These are phyloP conservation scores for Fonsecaea multimorphosa DNA, from an alignment of 2,329 filamentous ascomycete genomes.

Conservation along the genomic window DNA sequence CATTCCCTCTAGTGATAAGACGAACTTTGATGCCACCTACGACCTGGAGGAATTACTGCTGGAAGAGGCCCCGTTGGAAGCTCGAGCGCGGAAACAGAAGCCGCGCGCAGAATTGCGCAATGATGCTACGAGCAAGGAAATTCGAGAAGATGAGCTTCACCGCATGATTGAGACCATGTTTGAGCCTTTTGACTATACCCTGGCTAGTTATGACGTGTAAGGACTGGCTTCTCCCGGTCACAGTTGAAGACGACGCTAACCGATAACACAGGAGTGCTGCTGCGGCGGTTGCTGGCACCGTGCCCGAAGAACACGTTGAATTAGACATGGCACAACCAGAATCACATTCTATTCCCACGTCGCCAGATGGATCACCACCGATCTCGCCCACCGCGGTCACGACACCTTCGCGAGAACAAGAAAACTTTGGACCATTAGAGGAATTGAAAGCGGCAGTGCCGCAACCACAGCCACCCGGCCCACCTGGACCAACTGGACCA, in stretches of 20 bases:
- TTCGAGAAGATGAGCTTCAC: constrained; percentile 91
- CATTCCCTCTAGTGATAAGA: constrained; percentile 92
- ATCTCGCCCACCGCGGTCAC: constrained; percentile 33
- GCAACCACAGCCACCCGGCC: constrained; percentile 13
- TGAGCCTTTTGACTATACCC: constrained; percentile 92
- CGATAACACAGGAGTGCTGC: constrained; percentile 41
- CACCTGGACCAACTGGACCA: not conserved
- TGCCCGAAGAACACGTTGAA: constrained; percentile 31
- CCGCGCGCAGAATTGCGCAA: constrained; percentile 89
- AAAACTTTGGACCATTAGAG: constrained; percentile 25
- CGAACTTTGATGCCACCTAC: constrained; percentile 98
- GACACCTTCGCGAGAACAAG: constrained; percentile 18
- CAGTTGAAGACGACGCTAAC: constrained; percentile 46
- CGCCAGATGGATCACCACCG: constrained; percentile 40
- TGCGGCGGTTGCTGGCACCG: constrained; percentile 35
- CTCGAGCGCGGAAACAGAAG: constrained; percentile 89
- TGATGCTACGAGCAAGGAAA: constrained; percentile 93
- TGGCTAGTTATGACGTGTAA: constrained; percentile 76
- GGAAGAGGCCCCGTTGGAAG: constrained; percentile 93
- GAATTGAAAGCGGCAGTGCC: constrained; percentile 34
- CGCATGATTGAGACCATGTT: constrained; percentile 94
- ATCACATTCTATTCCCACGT: constrained; percentile 29
- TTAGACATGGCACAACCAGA: constrained; percentile 33
- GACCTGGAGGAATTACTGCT: constrained; percentile 91
- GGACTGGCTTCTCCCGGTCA: constrained; percentile 42